Evolutionary conservation across 768 basidiomycete species (phyloP), one percentile per base, ranked within the genome.

Genomic region (Pleurotus giganteus): DNA sequence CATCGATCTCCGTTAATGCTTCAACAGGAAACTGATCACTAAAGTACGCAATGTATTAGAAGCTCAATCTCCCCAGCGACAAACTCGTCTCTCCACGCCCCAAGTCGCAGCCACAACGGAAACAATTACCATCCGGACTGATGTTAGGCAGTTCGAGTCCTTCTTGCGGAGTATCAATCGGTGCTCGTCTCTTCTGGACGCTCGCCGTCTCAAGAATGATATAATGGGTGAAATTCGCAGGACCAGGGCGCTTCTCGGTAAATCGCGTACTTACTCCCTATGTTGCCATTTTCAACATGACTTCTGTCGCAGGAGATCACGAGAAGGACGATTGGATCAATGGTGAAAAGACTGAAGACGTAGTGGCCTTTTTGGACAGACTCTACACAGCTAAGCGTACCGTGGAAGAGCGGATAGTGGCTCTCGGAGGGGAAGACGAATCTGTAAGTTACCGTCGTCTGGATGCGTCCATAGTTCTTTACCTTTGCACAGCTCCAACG

Each of bases 311-410:
- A 91, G 91, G 89, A 17, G 88, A 88, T 61, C 89, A 93, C 56
- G 88, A 92, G 58, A 91, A 90, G 55, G 88, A 91, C 29, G 91
- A 91, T 29, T 90, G 89, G 86, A 93, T 94, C 58, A 85, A 89
- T 54, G 92, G 91, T 4, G 85, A 89, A 66, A 86, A 81, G 66
- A 88, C 89, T 0, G 91, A 94, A 65, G 89, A 88, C 60, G 81
- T 92, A 5, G 87, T 94, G 17, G 86, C 90, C 4, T 96, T 93
- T 64, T 77, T 96, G 42, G 91, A 94, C 59, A 77, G 95, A 51
- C 74, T 98, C 7, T 92, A 94, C 58, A 88, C 88, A 3, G 96
- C 96, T 9, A 96, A 91, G 67, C 80, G 87, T 13, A 88, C 85
- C 58, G 89, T 90, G 1, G 96, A 97, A 67, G 84, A 88, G 59